A percentile compares a stretch with the other conserved stretches of the same genome.
phyloP scores from a whole-genome alignment of 805 yeast genomes.

The Jamesozyma spencerorum region DNA sequence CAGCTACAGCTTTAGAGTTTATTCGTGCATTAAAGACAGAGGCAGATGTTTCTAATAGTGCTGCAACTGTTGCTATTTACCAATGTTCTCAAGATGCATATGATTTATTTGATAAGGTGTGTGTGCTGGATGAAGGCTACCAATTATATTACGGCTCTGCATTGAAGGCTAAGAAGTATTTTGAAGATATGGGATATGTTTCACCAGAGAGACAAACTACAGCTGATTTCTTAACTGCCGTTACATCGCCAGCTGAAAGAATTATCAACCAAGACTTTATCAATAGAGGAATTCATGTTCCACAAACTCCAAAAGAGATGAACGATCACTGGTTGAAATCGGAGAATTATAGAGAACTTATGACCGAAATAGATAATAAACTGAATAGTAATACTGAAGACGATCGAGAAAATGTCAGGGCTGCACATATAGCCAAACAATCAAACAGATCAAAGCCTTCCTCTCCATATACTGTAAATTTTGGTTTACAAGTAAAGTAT shows the following conservation, averaged over 20 bases:
- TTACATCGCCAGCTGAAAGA: slow-evolving; percentile 47
- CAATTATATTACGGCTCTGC: slow-evolving; percentile 47
- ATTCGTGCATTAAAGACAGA: slow-evolving; percentile 44
- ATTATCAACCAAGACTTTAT: slow-evolving; percentile 33
- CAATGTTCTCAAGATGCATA: slow-evolving; percentile 28
- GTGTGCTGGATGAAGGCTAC: slow-evolving; percentile 45
- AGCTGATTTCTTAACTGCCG: slow-evolving; percentile 48
- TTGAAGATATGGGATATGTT: slow-evolving; percentile 45
- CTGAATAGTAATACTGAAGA: slow-evolving; percentile 3
- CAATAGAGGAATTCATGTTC: slow-evolving; percentile 40
- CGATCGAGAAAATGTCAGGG: slow-evolving; percentile 12
- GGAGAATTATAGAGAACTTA: slow-evolving; percentile 32
- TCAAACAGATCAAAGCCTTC: slow-evolving; percentile 34
- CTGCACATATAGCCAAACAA: slow-evolving; percentile 41
- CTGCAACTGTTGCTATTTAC: slow-evolving; percentile 54
- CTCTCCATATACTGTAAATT: slow-evolving; percentile 44
- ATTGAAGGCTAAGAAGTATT: slow-evolving; percentile 38
- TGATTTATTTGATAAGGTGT: slow-evolving; percentile 21
- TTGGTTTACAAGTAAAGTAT: slow-evolving; percentile 39
- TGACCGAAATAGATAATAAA: slow-evolving; percentile 36
- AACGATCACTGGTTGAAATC: slow-evolving; percentile 42
- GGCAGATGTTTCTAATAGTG: slow-evolving; percentile 39
- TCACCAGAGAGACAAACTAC: slow-evolving; percentile 52
- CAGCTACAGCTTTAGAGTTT: slow-evolving; percentile 53
- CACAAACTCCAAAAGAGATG: slow-evolving; percentile 45